Evolutionary conservation across 2,329 filamentous ascomycete species (phyloP).

Genomic region (Colletotrichum sojae): DNA sequence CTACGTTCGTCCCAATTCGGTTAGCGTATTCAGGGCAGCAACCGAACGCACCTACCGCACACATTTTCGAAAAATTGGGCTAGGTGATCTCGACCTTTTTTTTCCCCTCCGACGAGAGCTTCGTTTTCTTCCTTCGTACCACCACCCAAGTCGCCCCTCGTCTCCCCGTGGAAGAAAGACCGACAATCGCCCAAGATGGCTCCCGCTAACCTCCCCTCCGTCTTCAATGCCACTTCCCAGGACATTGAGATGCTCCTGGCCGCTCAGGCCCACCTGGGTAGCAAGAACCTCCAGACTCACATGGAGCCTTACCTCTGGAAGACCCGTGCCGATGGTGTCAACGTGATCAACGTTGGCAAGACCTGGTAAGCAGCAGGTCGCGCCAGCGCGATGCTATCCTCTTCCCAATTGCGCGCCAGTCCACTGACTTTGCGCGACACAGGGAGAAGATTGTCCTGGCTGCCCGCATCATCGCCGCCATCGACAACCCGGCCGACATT

Average conservation of each 20-base stretch:
- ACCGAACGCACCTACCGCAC: slow-evolving; percentile 23
- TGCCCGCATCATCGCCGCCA: slow-evolving; percentile 97
- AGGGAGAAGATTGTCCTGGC: slow-evolving; percentile 99
- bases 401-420: slow-evolving; percentile 1
- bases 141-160: slow-evolving; percentile 44
- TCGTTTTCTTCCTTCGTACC: slow-evolving; percentile 38
- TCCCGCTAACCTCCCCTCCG: slow-evolving; percentile 91
- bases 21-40: slow-evolving; percentile 32
- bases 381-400: neutral
- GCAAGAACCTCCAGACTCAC: slow-evolving; percentile 99
- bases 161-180: slow-evolving; percentile 41
- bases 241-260: slow-evolving; percentile 99
- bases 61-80: slow-evolving; percentile 34
- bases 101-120: slow-evolving; percentile 28
- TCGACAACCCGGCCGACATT: slow-evolving; percentile 99
- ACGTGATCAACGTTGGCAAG: slow-evolving; percentile 99
- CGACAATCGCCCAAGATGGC: slow-evolving; percentile 79
- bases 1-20: neutral
- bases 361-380: slow-evolving; percentile 83
- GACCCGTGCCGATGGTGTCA: slow-evolving; percentile 98
- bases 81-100: slow-evolving; percentile 13
- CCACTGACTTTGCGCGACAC: slow-evolving; percentile 40
- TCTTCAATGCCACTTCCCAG: slow-evolving; percentile 97
- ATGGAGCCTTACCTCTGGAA: slow-evolving; percentile 99
- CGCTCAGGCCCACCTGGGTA: slow-evolving; percentile 95